Percentiles rank a stretch among this genome's conserved stretches.
These are phyloP conservation scores for Suillus clintonianus DNA, from an alignment of 768 basidiomycete species.

Conservation along the genomic window DNA sequence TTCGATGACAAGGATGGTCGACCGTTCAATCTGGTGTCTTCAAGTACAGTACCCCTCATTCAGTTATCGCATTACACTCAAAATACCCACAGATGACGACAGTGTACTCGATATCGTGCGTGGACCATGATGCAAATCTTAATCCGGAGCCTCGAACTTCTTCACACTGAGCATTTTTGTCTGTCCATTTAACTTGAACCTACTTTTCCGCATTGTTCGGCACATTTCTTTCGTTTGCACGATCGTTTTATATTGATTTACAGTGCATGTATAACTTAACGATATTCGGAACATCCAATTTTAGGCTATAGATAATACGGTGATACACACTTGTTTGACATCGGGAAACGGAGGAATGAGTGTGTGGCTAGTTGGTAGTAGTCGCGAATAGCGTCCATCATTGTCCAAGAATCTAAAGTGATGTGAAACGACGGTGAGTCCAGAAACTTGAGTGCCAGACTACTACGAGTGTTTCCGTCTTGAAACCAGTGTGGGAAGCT, in stretches of 20 bases:
- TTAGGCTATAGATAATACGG: not conserved
- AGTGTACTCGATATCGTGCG: not conserved
- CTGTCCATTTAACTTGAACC: not conserved
- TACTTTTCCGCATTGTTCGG: not conserved
- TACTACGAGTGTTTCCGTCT: not conserved
- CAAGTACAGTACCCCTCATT: not conserved
- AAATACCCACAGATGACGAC: not conserved
- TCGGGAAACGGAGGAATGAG: not conserved
- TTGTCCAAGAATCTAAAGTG: not conserved
- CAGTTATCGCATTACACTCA: not conserved
- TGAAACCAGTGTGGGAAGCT: not conserved
- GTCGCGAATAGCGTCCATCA: not conserved
- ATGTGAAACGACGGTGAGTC: not conserved
- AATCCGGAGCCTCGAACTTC: not conserved
- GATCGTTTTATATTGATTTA: not conserved
- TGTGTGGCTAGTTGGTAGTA: slow-evolving; percentile 2
- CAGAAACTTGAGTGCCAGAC: not conserved
- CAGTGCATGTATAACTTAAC: not conserved
- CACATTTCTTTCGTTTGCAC: not conserved
- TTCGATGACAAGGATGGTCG: slow-evolving; percentile 35
- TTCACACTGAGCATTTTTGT: not conserved
- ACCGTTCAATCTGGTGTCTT: slow-evolving; percentile 15
- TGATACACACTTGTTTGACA: not conserved
- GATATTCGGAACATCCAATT: not conserved
- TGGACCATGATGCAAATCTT: not conserved